Evolutionary conservation across 2,329 filamentous ascomycete genomes (phyloP), one percentile per base, ranked within the genome.

Genomic region (Hymenoscyphus fructigenus): DNA sequence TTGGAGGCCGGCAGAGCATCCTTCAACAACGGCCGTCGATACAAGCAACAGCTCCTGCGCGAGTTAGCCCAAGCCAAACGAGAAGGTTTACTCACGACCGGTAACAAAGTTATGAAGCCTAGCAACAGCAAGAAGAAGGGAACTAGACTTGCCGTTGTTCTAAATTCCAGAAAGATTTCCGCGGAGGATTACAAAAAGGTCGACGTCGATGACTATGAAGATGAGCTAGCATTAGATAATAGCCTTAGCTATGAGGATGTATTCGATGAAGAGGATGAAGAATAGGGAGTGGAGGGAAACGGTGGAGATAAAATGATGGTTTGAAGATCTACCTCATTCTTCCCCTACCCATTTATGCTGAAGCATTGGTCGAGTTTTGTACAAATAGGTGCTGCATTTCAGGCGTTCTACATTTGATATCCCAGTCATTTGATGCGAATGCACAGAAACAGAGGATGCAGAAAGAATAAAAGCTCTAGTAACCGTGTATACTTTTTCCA

Each of bases 1-100:
- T 66, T 83, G n/a, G 84, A 88, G 70, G 81, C 80, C 10, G 72
- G 72, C 15, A 41, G 63, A 9, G 67, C 70, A 2, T 68, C 65
- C 44, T 57, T 67, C 5, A 72, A 72, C 23, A 75, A 73, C 38
- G 58, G 60, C 12, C 66, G 62, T 26, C 67, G 73, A 34, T 72
- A 71, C 47, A 59, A 57, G 15, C 63, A 65, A n/a, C 26, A 61
- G 23, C 12, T 60, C 9, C 41, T 6, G 44, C 44, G 44, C 20
- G 44, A 50, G 9, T 23, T 50, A 12, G 9, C n/a, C 20, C 44
- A 23, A 23, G 41, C 41, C 38, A 50, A 29, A 28, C 32, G 38
- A 41, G 57, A 57, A 34, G 36, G 56, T 23, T 23, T 50, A 23
- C 44, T 50, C 44, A 15, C 44, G 20, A 20, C 44, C 12, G n/a